phyloP scores from a whole-genome alignment of 2,329 filamentous ascomycete species.

The Alternaria ethzedia region DNA sequence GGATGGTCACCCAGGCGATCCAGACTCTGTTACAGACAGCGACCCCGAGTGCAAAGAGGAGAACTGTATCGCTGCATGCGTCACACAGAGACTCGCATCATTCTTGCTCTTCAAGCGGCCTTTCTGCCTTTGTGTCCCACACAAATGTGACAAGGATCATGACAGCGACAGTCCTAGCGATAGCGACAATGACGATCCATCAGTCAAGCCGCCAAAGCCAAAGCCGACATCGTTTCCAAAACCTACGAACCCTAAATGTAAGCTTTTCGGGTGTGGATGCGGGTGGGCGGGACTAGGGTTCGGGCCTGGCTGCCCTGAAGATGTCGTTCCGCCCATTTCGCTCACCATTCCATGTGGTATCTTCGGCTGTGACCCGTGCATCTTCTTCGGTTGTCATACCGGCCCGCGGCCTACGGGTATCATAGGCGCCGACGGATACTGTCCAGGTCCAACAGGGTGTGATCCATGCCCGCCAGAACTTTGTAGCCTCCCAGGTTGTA shows the following conservation, averaged over 20 bases:
- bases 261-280: constrained; percentile 30
- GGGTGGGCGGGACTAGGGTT: constrained; percentile 32
- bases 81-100: constrained; percentile 2
- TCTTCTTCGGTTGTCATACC: constrained; percentile 24
- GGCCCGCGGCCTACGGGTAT: constrained; percentile 11
- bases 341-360: constrained; percentile 17
- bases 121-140: constrained; percentile 16
- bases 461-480: constrained; percentile 23
- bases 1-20: constrained; percentile 10
- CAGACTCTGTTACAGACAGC: constrained; percentile 8
- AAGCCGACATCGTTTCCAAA: constrained; percentile 10
- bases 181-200: constrained; percentile 8
- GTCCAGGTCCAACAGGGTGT: constrained; percentile 19
- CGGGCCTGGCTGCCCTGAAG: constrained; percentile 21
- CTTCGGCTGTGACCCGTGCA: constrained; percentile 26
- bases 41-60: constrained; percentile 16
- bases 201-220: constrained; percentile 5
- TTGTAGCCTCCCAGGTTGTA: constrained; percentile 21
- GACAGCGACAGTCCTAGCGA: constrained; percentile 15
- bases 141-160: constrained; percentile 12
- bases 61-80: constrained; percentile 15
- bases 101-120: constrained; percentile 16
- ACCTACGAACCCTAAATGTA: constrained; percentile 10
- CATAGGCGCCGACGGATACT: constrained; percentile 27
- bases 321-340: not conserved